Conservation (phyloP, 768 basidiomycete species). For the Tricholoma sp. region DNA sequence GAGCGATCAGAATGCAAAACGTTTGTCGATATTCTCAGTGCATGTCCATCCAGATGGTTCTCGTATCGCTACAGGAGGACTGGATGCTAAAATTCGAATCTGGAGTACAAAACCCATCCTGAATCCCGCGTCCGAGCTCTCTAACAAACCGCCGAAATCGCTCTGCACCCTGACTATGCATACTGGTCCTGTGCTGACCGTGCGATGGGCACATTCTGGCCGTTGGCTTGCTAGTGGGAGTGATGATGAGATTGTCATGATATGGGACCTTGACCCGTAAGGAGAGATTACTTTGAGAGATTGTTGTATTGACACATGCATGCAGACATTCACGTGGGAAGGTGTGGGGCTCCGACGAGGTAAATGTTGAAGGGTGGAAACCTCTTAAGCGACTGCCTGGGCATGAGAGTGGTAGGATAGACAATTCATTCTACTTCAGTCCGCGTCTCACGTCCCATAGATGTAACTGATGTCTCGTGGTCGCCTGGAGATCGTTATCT, state of each 20-base stretch:
- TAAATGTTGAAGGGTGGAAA: conserved; percentile 98
- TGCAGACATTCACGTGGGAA: conserved; percentile 52
- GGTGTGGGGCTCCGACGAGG: conserved; percentile 92
- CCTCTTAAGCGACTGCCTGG: conserved; percentile 87
- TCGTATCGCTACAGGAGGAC: conserved; percentile 93
- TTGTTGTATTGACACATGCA: conserved; percentile 2
- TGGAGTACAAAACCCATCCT: conserved; percentile 86
- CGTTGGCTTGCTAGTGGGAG: conserved; percentile 94
- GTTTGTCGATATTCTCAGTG: conserved; percentile 84
- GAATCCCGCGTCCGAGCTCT: conserved; percentile 59
- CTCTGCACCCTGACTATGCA: conserved; percentile 92
- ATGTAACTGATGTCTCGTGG: conserved; percentile 96
- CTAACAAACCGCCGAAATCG: conserved; percentile 75
- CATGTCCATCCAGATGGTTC: conserved; percentile 95
- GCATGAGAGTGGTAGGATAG: conserved; percentile 80
- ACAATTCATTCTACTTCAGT: not conserved
- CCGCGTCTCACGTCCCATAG: conserved; percentile 34
- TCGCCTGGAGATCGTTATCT: conserved; percentile 87
- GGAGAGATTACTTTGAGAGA: conserved; percentile 21
- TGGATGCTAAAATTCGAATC: conserved; percentile 1
- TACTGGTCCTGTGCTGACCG: conserved; percentile 85
- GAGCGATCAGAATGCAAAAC: conserved; percentile 55
- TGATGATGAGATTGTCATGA: conserved; percentile 93
- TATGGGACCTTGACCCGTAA: conserved; percentile 96
- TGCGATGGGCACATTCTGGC: conserved; percentile 93